phyloP scores from a whole-genome alignment of 108 stramenopile genomes.

The Bacterosira constricta region DNA sequence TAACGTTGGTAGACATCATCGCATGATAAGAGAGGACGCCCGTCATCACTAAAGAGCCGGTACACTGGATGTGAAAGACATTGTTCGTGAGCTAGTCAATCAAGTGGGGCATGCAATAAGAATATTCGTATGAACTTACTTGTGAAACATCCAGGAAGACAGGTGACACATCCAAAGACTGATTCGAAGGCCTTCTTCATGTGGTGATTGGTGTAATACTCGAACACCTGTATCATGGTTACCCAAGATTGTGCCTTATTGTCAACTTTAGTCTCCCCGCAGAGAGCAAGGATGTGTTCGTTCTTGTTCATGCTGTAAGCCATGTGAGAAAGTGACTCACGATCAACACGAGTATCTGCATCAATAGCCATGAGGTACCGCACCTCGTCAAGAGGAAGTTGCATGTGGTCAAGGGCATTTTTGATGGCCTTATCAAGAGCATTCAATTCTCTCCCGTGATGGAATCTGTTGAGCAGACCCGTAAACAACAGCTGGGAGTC shows the following conservation, averaged over 20 bases:
- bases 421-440: constrained; percentile 54
- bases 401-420: constrained; percentile 49
- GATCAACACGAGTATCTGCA: constrained; percentile 58
- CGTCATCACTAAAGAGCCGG: constrained; percentile 53
- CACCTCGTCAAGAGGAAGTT: constrained; percentile 52
- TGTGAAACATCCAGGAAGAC: constrained; percentile 66
- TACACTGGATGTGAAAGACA: constrained; percentile 31
- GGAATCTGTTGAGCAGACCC: constrained; percentile 59
- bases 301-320: constrained; percentile 57
- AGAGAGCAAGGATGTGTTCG: constrained; percentile 53
- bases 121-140: too few relatives aligned
- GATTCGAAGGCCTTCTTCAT: constrained; percentile 67
- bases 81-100: too few relatives aligned
- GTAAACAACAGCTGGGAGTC: constrained; percentile 61
- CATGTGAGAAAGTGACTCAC: constrained; percentile 56
- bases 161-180: constrained; percentile 67
- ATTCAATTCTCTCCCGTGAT: constrained; percentile 51
- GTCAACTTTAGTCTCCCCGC: constrained; percentile 67
- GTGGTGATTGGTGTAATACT: constrained; percentile 64
- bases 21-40: constrained; percentile 50
- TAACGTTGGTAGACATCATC: constrained; percentile 50
- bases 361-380: constrained; percentile 66
- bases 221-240: constrained; percentile 71
- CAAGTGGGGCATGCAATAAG: too few relatives aligned
- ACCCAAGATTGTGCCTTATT: constrained; percentile 62